A percentile compares a stretch with the other conserved stretches of the same genome.
Evolutionary conservation across 768 basidiomycete genomes (phyloP).

Genomic region (Mycena kentingensis): DNA sequence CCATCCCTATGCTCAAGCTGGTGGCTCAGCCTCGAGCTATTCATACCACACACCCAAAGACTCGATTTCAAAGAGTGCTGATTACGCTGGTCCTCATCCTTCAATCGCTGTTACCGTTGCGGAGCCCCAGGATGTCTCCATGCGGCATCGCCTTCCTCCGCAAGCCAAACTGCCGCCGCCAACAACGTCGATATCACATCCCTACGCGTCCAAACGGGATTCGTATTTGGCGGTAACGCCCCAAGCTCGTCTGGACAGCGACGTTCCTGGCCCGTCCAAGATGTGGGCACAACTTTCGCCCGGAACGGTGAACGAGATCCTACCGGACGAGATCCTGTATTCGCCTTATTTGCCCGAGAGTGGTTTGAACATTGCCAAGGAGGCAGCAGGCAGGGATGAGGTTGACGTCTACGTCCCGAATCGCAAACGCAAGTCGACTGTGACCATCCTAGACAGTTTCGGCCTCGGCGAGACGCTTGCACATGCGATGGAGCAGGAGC

Average conservation of each 20-base stretch:
- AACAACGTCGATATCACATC: conserved; percentile 37
- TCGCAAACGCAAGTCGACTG: conserved; percentile 20
- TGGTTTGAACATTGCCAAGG: neutral
- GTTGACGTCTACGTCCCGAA: neutral
- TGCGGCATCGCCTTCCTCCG: conserved; percentile 40
- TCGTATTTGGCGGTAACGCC: conserved; percentile 38
- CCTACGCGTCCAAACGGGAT: conserved; percentile 44
- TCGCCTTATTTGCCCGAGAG: conserved; percentile 45
- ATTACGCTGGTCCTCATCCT: conserved; percentile 42
- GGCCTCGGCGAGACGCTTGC: conserved; percentile 67
- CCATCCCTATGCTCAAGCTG: conserved; percentile 55
- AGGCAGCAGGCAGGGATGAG: conserved; percentile 5
- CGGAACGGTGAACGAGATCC: conserved; percentile 45
- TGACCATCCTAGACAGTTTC: conserved; percentile 49
- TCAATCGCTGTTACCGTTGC: conserved; percentile 17
- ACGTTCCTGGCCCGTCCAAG: conserved; percentile 43
- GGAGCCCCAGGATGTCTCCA: conserved; percentile 30
- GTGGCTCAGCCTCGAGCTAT: conserved; percentile 32
- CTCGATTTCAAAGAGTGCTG: conserved; percentile 23
- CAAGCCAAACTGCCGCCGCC: conserved; percentile 23
- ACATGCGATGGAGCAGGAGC: conserved; percentile 37
- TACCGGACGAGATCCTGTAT: conserved; percentile 48
- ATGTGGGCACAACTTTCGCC: conserved; percentile 56
- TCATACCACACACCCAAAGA: conserved; percentile 23
- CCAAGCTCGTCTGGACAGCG: conserved; percentile 37